Evolutionary conservation across 257 asterid species (phyloP).

Genomic region (Salvia hispanica): DNA sequence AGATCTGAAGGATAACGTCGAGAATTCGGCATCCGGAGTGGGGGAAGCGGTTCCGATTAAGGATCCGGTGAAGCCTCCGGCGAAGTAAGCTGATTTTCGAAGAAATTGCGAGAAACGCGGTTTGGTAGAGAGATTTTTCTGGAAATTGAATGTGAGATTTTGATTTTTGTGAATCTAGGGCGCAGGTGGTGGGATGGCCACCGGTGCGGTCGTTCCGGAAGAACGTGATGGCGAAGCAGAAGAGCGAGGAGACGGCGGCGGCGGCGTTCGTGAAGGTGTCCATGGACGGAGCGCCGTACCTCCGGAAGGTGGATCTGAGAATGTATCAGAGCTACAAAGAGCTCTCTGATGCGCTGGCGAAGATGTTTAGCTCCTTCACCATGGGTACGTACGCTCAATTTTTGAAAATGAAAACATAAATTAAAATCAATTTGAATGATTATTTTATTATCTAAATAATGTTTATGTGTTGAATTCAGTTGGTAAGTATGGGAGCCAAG

Average conservation of each 20-base stretch:
- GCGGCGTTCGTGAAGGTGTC: constrained; percentile 57
- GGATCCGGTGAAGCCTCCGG: constrained; percentile 58
- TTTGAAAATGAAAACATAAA: not conserved
- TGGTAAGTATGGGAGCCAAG: constrained; percentile 53
- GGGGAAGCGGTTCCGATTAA: constrained; percentile 29
- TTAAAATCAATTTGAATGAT: too few species aligned
- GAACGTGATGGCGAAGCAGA: constrained; percentile 57
- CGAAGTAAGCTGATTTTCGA: constrained; percentile 39
- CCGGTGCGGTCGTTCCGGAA: constrained; percentile 82
- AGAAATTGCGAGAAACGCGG: too few species aligned
- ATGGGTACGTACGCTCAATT: constrained; percentile 28
- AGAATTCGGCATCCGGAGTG: constrained; percentile 32
- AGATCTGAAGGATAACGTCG: constrained; percentile 42
- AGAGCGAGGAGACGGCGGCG: constrained; percentile 42
- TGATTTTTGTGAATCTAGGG: constrained; percentile 40
- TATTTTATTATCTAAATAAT: too few species aligned
- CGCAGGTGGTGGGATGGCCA: constrained; percentile 97
- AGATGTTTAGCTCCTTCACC: constrained; percentile 64
- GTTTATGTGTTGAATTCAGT: too few species aligned
- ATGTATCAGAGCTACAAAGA: constrained; percentile 45
- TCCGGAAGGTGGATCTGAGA: constrained; percentile 54
- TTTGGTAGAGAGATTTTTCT: too few species aligned
- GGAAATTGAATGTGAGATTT: too few species aligned
- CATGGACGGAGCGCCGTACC: constrained; percentile 60
- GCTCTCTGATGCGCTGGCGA: constrained; percentile 54